These are phyloP conservation scores for Rubroboletus pulcherrimus DNA, from an alignment of 768 basidiomycete genomes.

Conservation along the genomic window DNA sequence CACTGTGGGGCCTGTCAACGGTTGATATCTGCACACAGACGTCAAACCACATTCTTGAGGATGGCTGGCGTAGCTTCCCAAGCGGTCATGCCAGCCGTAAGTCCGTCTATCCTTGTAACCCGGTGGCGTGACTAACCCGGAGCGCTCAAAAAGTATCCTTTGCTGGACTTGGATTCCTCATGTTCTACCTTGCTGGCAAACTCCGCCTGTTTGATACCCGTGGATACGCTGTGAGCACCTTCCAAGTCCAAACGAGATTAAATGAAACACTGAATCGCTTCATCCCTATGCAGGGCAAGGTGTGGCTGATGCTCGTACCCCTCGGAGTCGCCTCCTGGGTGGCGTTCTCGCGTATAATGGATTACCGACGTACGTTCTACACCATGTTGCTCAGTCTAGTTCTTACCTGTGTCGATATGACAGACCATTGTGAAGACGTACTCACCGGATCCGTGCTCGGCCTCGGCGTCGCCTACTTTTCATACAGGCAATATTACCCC, in stretches of 20 bases:
- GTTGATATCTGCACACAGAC: slow-evolving; percentile 75
- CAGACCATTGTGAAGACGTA: slow-evolving; percentile 93
- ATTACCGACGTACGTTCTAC: slow-evolving; percentile 70
- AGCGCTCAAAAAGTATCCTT: slow-evolving; percentile 62
- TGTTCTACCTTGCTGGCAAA: slow-evolving; percentile 89
- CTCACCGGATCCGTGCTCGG: slow-evolving; percentile 76
- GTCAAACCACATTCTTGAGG: slow-evolving; percentile 50
- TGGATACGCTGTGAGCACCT: slow-evolving; percentile 57
- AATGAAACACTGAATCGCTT: not conserved
- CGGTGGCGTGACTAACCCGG: not conserved
- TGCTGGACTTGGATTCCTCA: slow-evolving; percentile 86
- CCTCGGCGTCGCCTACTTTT: slow-evolving; percentile 63
- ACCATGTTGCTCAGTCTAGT: not conserved
- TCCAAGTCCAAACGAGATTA: not conserved
- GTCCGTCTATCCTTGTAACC: slow-evolving; percentile 21
- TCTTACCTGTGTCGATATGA: not conserved
- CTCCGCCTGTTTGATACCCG: slow-evolving; percentile 80
- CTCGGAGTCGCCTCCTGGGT: slow-evolving; percentile 69
- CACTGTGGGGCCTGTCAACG: slow-evolving; percentile 65
- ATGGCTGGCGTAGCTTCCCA: slow-evolving; percentile 90
- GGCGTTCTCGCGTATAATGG: slow-evolving; percentile 88
- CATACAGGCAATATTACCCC: slow-evolving; percentile 83
- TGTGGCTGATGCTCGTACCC: slow-evolving; percentile 78
- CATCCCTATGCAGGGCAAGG: slow-evolving; percentile 48
- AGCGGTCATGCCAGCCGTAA: slow-evolving; percentile 86